These are phyloP conservation scores for Lepiota venenata DNA, from an alignment of 768 basidiomycete genomes.

Conservation along the genomic window DNA sequence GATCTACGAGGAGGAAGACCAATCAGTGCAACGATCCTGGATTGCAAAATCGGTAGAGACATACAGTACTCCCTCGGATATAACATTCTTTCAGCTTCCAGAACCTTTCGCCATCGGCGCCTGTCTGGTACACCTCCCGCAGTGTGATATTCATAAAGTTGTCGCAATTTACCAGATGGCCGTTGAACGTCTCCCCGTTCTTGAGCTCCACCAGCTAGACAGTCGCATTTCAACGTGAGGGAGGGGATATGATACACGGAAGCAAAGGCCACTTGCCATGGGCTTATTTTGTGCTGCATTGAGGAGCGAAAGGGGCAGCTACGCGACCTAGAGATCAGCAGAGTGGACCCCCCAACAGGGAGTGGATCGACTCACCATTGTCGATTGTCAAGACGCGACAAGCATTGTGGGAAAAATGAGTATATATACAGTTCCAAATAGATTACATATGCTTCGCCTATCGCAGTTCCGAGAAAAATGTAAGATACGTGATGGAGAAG, in stretches of 20 bases:
- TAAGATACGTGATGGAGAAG: no score
- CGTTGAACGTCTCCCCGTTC: constrained; percentile 99
- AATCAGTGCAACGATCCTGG: background rate
- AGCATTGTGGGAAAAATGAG: no score
- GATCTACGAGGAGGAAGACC: constrained; percentile 48
- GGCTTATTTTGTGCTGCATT: constrained; percentile 98
- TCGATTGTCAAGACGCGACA: no score
- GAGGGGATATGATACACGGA: background rate
- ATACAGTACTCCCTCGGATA: constrained; percentile 90
- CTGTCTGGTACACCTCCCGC: constrained; percentile 96
- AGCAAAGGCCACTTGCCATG: constrained; percentile 60
- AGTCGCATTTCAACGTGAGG: background rate
- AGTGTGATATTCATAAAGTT: constrained; percentile 99
- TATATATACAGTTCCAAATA: no score
- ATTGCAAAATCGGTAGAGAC: constrained; percentile 24
- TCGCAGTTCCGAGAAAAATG: no score
- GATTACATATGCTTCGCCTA: no score
- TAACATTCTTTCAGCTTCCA: constrained; percentile 99
- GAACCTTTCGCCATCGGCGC: constrained; percentile 89
- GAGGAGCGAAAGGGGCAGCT: constrained; percentile 96
- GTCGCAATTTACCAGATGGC: constrained; percentile 98
- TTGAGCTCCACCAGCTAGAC: constrained; percentile 88
- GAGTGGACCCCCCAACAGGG: no score
- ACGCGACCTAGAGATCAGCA: background rate
- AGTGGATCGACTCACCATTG: no score